phyloP scores from a whole-genome alignment of 192 early-diverging fungal genomes.

The Bifiguratus adelaidae region DNA sequence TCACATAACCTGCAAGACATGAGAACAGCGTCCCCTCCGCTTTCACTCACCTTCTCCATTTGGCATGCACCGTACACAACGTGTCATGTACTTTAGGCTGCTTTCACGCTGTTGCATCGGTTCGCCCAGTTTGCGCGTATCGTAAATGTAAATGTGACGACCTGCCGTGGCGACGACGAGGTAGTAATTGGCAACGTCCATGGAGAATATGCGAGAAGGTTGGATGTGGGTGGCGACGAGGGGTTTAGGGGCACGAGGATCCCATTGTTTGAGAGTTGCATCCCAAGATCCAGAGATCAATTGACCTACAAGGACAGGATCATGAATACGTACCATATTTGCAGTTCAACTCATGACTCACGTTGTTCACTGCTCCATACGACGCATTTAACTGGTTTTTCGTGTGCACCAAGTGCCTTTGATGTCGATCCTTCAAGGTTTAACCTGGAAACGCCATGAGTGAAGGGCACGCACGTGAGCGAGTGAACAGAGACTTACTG shows the following conservation, averaged over 20 bases:
- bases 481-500: slow-evolving; percentile 26
- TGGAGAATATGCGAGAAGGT: slow-evolving; percentile 73
- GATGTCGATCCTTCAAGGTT: slow-evolving; percentile 49
- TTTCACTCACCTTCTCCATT: slow-evolving; percentile 45
- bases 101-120: slow-evolving; percentile 63
- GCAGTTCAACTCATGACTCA: slow-evolving; percentile 8
- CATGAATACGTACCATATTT: neutral
- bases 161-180: slow-evolving; percentile 78
- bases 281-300: slow-evolving; percentile 93
- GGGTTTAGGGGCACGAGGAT: slow-evolving; percentile 37
- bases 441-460: slow-evolving; percentile 25
- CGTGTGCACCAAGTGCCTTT: slow-evolving; percentile 64
- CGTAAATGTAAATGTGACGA: slow-evolving; percentile 70
- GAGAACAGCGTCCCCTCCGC: too few species aligned
- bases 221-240: slow-evolving; percentile 32
- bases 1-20: slow-evolving; percentile 60
- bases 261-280: slow-evolving; percentile 69
- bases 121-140: slow-evolving; percentile 71
- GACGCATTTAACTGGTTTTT: slow-evolving; percentile 63
- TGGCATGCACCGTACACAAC: slow-evolving; percentile 79
- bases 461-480: neutral
- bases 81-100: slow-evolving; percentile 83
- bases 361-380: slow-evolving; percentile 40
- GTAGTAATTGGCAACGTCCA: slow-evolving; percentile 65
- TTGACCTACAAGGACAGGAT: slow-evolving; percentile 24